These are phyloP conservation scores for Daldinia sp. DNA, from an alignment of 2,329 filamentous ascomycete species.

Conservation along the genomic window DNA sequence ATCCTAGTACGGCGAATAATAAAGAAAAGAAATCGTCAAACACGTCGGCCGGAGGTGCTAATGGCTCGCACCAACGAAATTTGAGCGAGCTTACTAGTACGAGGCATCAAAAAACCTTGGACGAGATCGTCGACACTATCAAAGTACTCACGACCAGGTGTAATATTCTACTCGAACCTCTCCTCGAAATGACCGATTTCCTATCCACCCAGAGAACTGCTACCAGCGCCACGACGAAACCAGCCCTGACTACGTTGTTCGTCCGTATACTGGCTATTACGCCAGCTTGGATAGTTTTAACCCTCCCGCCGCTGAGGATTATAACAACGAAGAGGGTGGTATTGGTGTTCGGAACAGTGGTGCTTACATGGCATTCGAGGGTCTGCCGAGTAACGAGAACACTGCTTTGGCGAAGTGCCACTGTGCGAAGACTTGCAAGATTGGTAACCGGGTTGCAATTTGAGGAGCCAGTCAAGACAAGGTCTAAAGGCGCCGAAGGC, in stretches of 20 bases:
- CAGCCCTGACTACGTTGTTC: slow-evolving; percentile 88
- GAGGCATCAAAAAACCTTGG: slow-evolving; percentile 89
- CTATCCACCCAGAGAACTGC: slow-evolving; percentile 89
- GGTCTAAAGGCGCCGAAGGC: slow-evolving; percentile 42
- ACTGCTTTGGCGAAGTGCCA: slow-evolving; percentile 87
- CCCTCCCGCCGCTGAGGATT: slow-evolving; percentile 81
- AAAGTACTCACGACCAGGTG: slow-evolving; percentile 90
- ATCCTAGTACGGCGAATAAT: slow-evolving; percentile 37
- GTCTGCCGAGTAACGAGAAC: slow-evolving; percentile 85
- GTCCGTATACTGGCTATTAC: slow-evolving; percentile 88
- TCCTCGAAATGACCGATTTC: slow-evolving; percentile 90
- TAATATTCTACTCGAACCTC: slow-evolving; percentile 89
- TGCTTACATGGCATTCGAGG: slow-evolving; percentile 90
- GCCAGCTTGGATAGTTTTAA: slow-evolving; percentile 85
- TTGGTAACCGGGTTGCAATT: slow-evolving; percentile 85
- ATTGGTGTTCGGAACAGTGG: slow-evolving; percentile 84
- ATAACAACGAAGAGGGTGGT: slow-evolving; percentile 87
- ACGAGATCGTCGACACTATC: slow-evolving; percentile 95
- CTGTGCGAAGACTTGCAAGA: slow-evolving; percentile 72
- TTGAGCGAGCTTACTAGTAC: slow-evolving; percentile 69
- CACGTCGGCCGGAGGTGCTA: slow-evolving; percentile 41
- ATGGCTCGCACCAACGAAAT: slow-evolving; percentile 52
- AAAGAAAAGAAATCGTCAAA: slow-evolving; percentile 45
- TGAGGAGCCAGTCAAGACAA: slow-evolving; percentile 55
- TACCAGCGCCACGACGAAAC: slow-evolving; percentile 88